Evolutionary conservation across 495 filamentous ascomycete genomes (phyloP).

Genomic region (Neurospora cerealis): DNA sequence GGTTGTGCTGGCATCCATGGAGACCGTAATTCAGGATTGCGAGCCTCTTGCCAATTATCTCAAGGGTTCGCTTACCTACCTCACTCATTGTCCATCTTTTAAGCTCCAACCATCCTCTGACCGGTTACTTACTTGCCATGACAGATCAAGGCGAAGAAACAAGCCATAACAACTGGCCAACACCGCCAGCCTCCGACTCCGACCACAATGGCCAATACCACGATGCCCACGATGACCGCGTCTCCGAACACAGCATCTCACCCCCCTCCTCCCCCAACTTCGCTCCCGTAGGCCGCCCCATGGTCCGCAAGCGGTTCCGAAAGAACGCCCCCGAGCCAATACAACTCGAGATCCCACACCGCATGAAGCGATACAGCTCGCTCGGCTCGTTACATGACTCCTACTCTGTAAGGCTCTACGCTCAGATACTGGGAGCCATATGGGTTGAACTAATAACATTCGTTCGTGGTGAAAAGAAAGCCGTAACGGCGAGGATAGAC

Average conservation of each 20-base stretch:
- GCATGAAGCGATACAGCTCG: slow-evolving; percentile 15
- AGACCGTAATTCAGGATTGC: slow-evolving; percentile 81
- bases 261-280: slow-evolving; percentile 48
- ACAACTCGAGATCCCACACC: slow-evolving; percentile 42
- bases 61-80: slow-evolving; percentile 54
- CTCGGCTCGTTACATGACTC: slow-evolving; percentile 33
- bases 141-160: slow-evolving; percentile 33
- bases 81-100: slow-evolving; percentile 1
- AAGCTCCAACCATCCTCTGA: not conserved
- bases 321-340: slow-evolving; percentile 53
- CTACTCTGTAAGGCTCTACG: slow-evolving; percentile 13
- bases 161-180: slow-evolving; percentile 28
- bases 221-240: slow-evolving; percentile 3
- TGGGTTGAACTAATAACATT: not conserved
- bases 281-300: slow-evolving; percentile 64
- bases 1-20: slow-evolving; percentile 50
- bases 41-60: slow-evolving; percentile 90
- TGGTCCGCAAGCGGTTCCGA: slow-evolving; percentile 55
- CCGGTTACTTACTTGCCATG: slow-evolving; percentile 6
- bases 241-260: slow-evolving; percentile 26
- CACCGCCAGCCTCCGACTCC: slow-evolving; percentile 25
- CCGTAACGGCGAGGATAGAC: slow-evolving; percentile 67
- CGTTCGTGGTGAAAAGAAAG: slow-evolving; percentile 19
- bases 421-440: not conserved
- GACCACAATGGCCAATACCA: slow-evolving; percentile 16